A percentile compares a stretch with the other conserved stretches of the same genome.
Evolutionary conservation across 83 land plant species (phyloP).

Genomic region (Picea abies): DNA sequence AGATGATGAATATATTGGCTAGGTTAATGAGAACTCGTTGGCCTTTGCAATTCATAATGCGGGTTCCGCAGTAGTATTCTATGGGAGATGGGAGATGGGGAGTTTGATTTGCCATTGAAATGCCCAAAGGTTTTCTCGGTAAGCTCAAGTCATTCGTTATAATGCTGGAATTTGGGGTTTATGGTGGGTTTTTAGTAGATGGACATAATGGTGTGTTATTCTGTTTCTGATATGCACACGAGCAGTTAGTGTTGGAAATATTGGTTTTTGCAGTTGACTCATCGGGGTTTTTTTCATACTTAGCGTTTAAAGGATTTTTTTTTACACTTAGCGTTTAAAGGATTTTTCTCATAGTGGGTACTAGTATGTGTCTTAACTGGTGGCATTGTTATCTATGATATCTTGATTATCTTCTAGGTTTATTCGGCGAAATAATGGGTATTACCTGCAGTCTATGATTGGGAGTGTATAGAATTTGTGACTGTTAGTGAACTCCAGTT

Average conservation of each 20-base stretch:
- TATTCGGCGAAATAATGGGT: neutral
- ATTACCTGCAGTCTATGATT: neutral
- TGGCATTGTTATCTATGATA: neutral
- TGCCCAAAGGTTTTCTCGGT: slow-evolving; percentile 14
- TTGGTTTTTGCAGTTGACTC: neutral
- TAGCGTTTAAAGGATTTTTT: neutral
- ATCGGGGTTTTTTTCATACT: neutral
- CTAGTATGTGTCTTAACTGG: slow-evolving; percentile 7
- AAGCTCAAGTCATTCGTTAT: neutral
- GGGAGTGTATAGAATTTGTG: neutral
- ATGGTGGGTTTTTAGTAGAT: neutral
- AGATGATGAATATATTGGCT: no score
- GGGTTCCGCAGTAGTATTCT: neutral
- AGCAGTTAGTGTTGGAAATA: neutral
- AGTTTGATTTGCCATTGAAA: slow-evolving; percentile 9
- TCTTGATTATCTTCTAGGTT: neutral
- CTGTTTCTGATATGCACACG: neutral
- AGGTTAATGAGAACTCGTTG: no score
- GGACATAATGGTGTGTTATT: no score
- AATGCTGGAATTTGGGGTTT: neutral
- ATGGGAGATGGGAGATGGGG: slow-evolving; percentile 15
- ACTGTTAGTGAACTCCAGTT: neutral
- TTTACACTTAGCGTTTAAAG: neutral
- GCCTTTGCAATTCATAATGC: slow-evolving; percentile 1
- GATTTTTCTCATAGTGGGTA: neutral